Evolutionary conservation across 2,329 filamentous ascomycete species (phyloP).

Genomic region (Coccinonectria pachysandricola): DNA sequence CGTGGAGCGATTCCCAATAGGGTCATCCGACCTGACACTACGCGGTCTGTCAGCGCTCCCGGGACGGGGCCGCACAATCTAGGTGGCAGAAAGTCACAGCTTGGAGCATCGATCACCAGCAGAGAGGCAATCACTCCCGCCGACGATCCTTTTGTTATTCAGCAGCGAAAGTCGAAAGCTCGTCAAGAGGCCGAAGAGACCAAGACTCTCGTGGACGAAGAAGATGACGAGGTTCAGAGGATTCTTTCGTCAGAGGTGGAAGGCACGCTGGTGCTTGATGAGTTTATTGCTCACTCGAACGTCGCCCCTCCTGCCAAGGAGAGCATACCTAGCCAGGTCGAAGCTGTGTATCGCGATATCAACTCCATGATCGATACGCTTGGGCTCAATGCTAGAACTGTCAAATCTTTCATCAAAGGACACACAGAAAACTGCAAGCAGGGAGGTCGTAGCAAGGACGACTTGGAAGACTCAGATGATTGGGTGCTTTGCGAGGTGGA

Average conservation of each 20-base stretch:
- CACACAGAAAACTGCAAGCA: conserved; percentile 48
- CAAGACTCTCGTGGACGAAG: conserved; percentile 52
- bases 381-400: conserved; percentile 67
- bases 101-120: conserved; percentile 29
- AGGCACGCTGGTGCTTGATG: conserved; percentile 52
- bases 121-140: conserved; percentile 24
- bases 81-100: conserved; percentile 27
- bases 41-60: conserved; percentile 50
- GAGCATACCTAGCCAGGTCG: conserved; percentile 51
- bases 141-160: conserved; percentile 38
- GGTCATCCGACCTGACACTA: conserved; percentile 36
- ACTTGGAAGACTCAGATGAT: conserved; percentile 57
- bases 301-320: conserved; percentile 42
- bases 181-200: conserved; percentile 47
- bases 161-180: conserved; percentile 41
- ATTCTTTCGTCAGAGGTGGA: conserved; percentile 50
- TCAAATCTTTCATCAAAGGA: conserved; percentile 56
- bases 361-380: conserved; percentile 93
- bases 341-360: conserved; percentile 66
- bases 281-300: conserved; percentile 56
- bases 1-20: conserved; percentile 46
- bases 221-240: conserved; percentile 57
- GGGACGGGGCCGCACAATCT: conserved; percentile 47
- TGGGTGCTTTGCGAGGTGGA: conserved; percentile 71
- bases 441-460: conserved; percentile 47